Evolutionary conservation across 1,284 basidiomycete genomes (phyloP), one percentile per base, ranked within the genome.

Genomic region (Microbotryomycetes sp.): DNA sequence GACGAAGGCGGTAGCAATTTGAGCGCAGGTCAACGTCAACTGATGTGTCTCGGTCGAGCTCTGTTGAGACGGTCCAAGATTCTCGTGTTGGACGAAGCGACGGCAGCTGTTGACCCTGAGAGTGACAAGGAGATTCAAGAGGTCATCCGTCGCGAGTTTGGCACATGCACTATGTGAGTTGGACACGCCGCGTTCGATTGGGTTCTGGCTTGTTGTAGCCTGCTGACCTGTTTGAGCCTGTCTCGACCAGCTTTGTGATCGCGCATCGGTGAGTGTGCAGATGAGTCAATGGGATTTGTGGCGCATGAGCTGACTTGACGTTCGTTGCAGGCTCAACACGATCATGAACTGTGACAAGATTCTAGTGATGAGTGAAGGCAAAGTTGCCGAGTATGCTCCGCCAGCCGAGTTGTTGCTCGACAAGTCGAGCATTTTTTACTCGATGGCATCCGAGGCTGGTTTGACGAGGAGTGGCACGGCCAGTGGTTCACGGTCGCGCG

Each of bases 1-100:
- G 67, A 70, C 46, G 70, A 71, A 46, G 67, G 62, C 12, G 70
- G 70, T 2, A 62, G 74, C 23, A 92, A 91, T 36, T 77, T 96
- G 60, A 88, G 85, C 7, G 79, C 88, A 7, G 93, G 93, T 4
- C 92, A 97, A 74, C 77, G 88, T 6, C 89, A 93, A 74, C 77
- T 92, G 5, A 72, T 92, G 9, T 92, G 88, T 76, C 90, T 90
- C 70, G 86, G 89, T 0, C 78, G 89, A 48, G 90, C 88, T 0
- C 75, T 90, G 16, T 74, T 92, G 59, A 81, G 65, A 19, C 62
- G 84, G 81, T 84, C 87, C 14, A 92, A 87, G 76, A 86, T 97
- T 46, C 79, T 96, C 1, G 88, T 96, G 2, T 80, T 96, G 19
- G 92, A 97, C 74, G 92, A 74, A 51, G 70, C 70, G 3, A 73